Evolutionary conservation across 768 basidiomycete genomes (phyloP).

Genomic region (Tylopilus cervinicoccineus): DNA sequence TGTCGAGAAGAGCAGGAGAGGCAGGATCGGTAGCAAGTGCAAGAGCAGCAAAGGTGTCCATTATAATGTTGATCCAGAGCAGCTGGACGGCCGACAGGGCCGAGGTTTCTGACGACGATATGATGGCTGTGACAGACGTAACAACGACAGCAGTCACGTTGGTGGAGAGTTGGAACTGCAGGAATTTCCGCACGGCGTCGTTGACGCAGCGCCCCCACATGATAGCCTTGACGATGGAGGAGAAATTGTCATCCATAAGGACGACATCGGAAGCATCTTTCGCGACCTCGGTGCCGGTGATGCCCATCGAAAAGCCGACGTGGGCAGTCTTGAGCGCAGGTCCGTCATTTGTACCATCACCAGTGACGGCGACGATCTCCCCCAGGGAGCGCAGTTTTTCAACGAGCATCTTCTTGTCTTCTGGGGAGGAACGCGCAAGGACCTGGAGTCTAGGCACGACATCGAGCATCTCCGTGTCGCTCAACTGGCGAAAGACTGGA

Average conservation of each 20-base stretch:
- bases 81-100: slow-evolving; percentile 96
- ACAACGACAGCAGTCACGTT: slow-evolving; percentile 95
- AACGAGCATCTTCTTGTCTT: slow-evolving; percentile 94
- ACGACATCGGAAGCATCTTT: slow-evolving; percentile 99
- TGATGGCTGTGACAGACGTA: slow-evolving; percentile 87
- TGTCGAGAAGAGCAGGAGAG: slow-evolving; percentile 69
- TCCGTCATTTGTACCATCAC: slow-evolving; percentile 97
- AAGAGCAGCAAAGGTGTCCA: slow-evolving; percentile 98
- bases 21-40: slow-evolving; percentile 98
- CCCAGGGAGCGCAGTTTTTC: slow-evolving; percentile 82
- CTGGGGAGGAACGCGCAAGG: slow-evolving; percentile 93
- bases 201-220: slow-evolving; percentile 99
- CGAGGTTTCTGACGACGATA: slow-evolving; percentile 69
- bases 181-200: slow-evolving; percentile 94
- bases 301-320: slow-evolving; percentile 96
- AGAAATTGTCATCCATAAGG: slow-evolving; percentile 96
- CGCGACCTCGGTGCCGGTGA: slow-evolving; percentile 95
- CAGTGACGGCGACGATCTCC: slow-evolving; percentile 93
- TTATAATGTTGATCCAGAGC: slow-evolving; percentile 98
- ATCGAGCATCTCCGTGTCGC: slow-evolving; percentile 64
- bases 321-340: slow-evolving; percentile 94
- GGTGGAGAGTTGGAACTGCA: slow-evolving; percentile 93
- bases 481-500: slow-evolving; percentile 82
- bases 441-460: slow-evolving; percentile 93
- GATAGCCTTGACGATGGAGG: slow-evolving; percentile 94